Conservation (phyloP, 2,329 filamentous ascomycete genomes). For the Passalora sequoiae region DNA sequence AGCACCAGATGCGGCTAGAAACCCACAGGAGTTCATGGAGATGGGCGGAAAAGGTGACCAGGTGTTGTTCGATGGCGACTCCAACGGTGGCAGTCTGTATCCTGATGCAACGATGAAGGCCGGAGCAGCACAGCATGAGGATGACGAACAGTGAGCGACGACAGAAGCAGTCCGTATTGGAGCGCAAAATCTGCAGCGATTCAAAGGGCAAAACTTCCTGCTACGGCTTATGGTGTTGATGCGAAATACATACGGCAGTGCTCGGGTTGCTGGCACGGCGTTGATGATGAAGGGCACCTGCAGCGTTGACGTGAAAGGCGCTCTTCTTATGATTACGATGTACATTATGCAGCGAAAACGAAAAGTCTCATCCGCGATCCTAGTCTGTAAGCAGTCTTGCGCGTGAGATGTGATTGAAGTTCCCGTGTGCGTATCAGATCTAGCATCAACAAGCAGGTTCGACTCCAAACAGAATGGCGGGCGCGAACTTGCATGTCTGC, state of each 20-base stretch:
- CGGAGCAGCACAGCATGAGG: constrained; percentile 10
- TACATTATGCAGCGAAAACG: background rate
- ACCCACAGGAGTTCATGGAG: constrained; percentile 71
- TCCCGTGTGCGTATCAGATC: no score
- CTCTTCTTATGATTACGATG: background rate
- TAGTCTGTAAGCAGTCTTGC: no score
- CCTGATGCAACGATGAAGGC: constrained; percentile 26
- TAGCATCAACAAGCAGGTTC: no score
- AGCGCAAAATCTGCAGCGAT: background rate
- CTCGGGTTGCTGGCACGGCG: background rate
- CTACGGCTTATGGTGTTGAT: no score
- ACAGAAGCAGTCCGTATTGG: background rate
- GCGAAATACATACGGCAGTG: background rate
- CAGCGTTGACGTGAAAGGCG: no score
- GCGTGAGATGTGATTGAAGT: no score
- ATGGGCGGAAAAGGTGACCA: constrained; percentile 85
- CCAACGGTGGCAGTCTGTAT: constrained; percentile 41
- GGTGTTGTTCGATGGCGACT: constrained; percentile 64
- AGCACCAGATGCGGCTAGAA: constrained; percentile 61
- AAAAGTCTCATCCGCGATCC: no score
- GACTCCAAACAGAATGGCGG: no score
- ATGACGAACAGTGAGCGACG: background rate
- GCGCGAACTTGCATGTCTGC: no score
- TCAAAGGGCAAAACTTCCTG: background rate
- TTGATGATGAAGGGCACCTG: background rate